Percentiles rank a stretch among this genome's conserved stretches.
Conservation (phyloP, 805 yeast genomes). For the Kazachstania taianensis region DNA sequence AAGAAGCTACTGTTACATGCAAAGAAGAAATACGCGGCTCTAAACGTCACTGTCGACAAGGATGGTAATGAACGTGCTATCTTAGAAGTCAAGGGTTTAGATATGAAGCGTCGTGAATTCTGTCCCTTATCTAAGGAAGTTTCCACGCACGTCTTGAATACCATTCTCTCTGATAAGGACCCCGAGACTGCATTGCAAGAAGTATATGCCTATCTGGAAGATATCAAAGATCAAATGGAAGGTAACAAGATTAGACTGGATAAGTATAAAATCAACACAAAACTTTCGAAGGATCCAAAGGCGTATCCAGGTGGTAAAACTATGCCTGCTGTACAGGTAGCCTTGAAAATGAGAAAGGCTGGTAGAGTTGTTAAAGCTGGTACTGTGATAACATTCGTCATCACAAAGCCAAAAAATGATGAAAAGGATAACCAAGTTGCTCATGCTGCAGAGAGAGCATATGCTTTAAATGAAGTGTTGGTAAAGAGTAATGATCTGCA, state of each 20-base stretch:
- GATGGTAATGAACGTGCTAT: slow-evolving; percentile 46
- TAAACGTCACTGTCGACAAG: slow-evolving; percentile 45
- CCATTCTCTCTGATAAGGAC: slow-evolving; percentile 61
- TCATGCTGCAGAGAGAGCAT: slow-evolving; percentile 65
- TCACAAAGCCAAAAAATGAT: slow-evolving; percentile 38
- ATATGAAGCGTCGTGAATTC: slow-evolving; percentile 93
- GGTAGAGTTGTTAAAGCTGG: slow-evolving; percentile 87
- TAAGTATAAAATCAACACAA: slow-evolving; percentile 74
- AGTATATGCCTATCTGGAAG: slow-evolving; percentile 62
- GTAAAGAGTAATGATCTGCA: slow-evolving; percentile 38
- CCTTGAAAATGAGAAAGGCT: slow-evolving; percentile 63
- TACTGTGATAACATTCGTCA: slow-evolving; percentile 78
- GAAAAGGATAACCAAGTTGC: slow-evolving; percentile 3
- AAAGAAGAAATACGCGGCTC: slow-evolving; percentile 96
- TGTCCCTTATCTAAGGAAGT: slow-evolving; percentile 88
- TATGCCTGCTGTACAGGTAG: slow-evolving; percentile 88
- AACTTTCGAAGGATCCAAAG: slow-evolving; percentile 77
- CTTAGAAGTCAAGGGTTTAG: slow-evolving; percentile 91
- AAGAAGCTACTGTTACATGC: slow-evolving; percentile 76
- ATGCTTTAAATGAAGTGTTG: slow-evolving; percentile 67
- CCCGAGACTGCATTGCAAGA: slow-evolving; percentile 66
- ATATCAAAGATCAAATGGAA: slow-evolving; percentile 46
- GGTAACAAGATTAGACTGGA: slow-evolving; percentile 52
- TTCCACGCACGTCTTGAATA: slow-evolving; percentile 63
- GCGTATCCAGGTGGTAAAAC: slow-evolving; percentile 73